A percentile compares a stretch with the other conserved stretches of the same genome.
phyloP scores from a whole-genome alignment of 2,329 filamentous ascomycete genomes.

The Apiospora sp. region DNA sequence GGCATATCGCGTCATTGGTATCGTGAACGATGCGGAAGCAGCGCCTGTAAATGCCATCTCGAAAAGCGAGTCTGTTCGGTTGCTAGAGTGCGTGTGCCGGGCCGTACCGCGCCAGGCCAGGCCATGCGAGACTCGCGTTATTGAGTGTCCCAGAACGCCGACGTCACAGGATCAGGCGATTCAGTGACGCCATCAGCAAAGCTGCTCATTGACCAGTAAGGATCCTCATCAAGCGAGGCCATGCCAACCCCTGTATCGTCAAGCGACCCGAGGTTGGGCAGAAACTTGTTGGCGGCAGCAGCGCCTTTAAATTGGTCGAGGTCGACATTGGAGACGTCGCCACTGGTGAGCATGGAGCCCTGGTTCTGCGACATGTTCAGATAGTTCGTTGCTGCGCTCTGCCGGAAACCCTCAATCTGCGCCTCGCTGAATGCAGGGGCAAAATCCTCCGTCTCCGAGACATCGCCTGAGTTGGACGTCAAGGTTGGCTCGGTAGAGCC shows the following conservation, averaged over 20 bases:
- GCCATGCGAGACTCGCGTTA: background rate
- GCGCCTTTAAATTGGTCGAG: conserved; percentile 64
- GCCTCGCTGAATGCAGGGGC: conserved; percentile 50
- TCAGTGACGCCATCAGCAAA: conserved; percentile 46
- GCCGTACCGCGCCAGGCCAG: background rate
- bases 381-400: conserved; percentile 56
- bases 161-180: conserved; percentile 44
- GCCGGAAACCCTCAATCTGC: conserved; percentile 58
- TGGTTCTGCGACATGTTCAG: conserved; percentile 55
- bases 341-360: conserved; percentile 48
- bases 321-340: conserved; percentile 59
- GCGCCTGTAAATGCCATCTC: conserved; percentile 7
- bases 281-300: conserved; percentile 55
- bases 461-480: conserved; percentile 71
- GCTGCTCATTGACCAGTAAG: conserved; percentile 49
- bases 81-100: background rate
- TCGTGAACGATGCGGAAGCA: conserved; percentile 19
- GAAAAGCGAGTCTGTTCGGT: conserved; percentile 10
- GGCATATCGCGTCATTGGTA: conserved; percentile 23
- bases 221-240: conserved; percentile 56
- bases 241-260: conserved; percentile 51
- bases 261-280: conserved; percentile 48
- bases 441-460: conserved; percentile 71
- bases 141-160: conserved; percentile 40
- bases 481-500: conserved; percentile 59